Conservation (phyloP, 2,329 filamentous ascomycete species). For the Cordyceps javanica region DNA sequence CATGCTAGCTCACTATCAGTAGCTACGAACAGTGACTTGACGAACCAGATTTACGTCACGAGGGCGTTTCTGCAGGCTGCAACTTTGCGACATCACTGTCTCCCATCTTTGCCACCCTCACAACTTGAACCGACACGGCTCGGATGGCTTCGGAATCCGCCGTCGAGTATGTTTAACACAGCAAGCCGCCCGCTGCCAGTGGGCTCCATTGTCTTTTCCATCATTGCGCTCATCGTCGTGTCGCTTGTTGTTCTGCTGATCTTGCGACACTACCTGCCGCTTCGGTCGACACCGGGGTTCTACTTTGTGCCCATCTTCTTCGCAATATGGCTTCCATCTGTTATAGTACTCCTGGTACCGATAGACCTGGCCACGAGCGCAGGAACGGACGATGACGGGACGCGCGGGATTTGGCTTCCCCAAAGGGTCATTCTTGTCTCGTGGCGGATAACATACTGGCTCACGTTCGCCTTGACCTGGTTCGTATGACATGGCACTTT, state of each 20-base stretch:
- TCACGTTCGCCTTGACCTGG: conserved; percentile 94
- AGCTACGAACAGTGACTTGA: conserved; percentile 4
- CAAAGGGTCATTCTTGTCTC: conserved; percentile 71
- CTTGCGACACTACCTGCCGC: conserved; percentile 80
- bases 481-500: conserved; percentile 32
- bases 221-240: conserved; percentile 65
- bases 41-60: background rate
- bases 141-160: conserved; percentile 2
- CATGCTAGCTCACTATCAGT: background rate
- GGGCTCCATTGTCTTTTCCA: conserved; percentile 73
- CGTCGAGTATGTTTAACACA: conserved; percentile 44
- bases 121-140: background rate
- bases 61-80: background rate
- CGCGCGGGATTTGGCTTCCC: conserved; percentile 82
- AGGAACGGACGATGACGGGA: conserved; percentile 61
- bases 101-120: background rate
- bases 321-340: conserved; percentile 85
- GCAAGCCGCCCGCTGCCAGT: conserved; percentile 55
- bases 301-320: conserved; percentile 91
- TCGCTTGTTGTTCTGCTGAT: conserved; percentile 75
- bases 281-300: conserved; percentile 85
- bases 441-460: conserved; percentile 95
- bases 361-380: conserved; percentile 91
- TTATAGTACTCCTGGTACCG: conserved; percentile 85
- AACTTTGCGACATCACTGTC: conserved; percentile 2